These are phyloP conservation scores for Parastagonospora avenae DNA, from an alignment of 2,329 filamentous ascomycete genomes.

Conservation along the genomic window DNA sequence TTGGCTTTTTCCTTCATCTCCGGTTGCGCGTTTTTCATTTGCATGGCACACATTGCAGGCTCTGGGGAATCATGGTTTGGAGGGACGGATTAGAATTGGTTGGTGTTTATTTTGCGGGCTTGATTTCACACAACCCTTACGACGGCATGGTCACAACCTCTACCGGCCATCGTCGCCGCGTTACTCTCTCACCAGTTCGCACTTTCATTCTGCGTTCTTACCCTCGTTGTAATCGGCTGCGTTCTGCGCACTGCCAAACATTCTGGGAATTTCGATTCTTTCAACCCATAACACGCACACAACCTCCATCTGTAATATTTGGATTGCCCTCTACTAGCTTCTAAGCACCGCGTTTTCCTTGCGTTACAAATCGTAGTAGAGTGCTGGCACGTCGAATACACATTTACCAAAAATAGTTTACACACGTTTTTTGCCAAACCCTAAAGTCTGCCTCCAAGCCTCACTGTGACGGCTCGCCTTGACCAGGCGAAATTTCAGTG, in stretches of 20 bases:
- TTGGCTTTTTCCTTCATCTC: constrained; percentile 25
- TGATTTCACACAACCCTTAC: constrained; percentile 21
- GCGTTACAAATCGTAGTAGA: constrained; percentile 29
- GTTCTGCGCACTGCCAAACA: constrained; percentile 16
- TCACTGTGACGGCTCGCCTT: background rate
- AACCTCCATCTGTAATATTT: constrained; percentile 26
- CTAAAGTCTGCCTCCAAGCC: background rate
- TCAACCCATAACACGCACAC: background rate
- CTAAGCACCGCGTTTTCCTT: constrained; percentile 22
- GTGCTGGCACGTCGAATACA: constrained; percentile 40
- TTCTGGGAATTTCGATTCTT: constrained; percentile 44
- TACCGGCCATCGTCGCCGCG: constrained; percentile 40
- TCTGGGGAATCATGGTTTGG: constrained; percentile 19
- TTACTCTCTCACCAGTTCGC: constrained; percentile 11
- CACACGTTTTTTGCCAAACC: constrained; percentile 6
- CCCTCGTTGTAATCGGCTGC: constrained; percentile 47
- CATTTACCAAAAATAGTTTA: constrained; percentile 14
- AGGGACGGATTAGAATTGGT: constrained; percentile 32
- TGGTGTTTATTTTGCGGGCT: constrained; percentile 31
- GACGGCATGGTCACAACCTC: constrained; percentile 36
- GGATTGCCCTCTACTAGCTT: constrained; percentile 17
- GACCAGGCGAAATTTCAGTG: no score
- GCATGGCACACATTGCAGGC: constrained; percentile 23
- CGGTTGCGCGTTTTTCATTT: constrained; percentile 23
- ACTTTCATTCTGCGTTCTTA: constrained; percentile 39